Base-by-base conservation (phyloP, 768 basidiomycete species). In the Psilocybe cyanescens region DNA sequence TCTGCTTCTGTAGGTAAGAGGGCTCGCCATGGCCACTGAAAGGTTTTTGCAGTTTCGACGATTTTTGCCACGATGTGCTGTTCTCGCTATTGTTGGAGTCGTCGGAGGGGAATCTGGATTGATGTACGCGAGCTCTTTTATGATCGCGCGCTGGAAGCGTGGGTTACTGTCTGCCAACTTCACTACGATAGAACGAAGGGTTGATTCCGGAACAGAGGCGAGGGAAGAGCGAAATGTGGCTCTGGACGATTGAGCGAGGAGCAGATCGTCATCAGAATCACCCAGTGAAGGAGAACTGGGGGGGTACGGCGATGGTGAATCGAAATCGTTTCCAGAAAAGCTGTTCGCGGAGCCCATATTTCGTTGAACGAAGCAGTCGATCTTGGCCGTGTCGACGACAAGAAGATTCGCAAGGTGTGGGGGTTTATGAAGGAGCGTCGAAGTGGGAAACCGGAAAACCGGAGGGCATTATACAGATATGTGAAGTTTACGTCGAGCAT, bases 141-240 rank as follows among this genome's bases (percentile, higher is more conserved):
- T 74, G 33, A 83, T 69, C 2, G 77, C 78, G 19, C 73, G 74
- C 54, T 76, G 74, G 58, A 82, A 75, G 14, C 66, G 70, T 0
- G 76, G 73, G 59, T 72, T 72, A 28, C 65, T 68, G 24, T 72
- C 71, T 1, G 77, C 76, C 4, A 83, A 71, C 54, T 74, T 77
- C 45, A 75, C 66, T 58, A 82, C 62, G 51, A 79, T 70, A 19
- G 74, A 72, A 30, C 80, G 79, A 5, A 84, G 74, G 57, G 71
- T 75, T 11, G 67, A 55, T 47, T 80, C 79, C 0, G 79, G 69
- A 7, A 75, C 65, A 29, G 74, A 68, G 16, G 76, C 72, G 52
- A 84, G 75, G 4, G 78, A 77, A 4, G 70, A 65, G 39, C 70
- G 73, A 30, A 81, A 69, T 48, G 67, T 44, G 29, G 65, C 3